Evolutionary conservation across 495 filamentous ascomycete genomes (phyloP).

Genomic region (Hypoxylon trugodes): DNA sequence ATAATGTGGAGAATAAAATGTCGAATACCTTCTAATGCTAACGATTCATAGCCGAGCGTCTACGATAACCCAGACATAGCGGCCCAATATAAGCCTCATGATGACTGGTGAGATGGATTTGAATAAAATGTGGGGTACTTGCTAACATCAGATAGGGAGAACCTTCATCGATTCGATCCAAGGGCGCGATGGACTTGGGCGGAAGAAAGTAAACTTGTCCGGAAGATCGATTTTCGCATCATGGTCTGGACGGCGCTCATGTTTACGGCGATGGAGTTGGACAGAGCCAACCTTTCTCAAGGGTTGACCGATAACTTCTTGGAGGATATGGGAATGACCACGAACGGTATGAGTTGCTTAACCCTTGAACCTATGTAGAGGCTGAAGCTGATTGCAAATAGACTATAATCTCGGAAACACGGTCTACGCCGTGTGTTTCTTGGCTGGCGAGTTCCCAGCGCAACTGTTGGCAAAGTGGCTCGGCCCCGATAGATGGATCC

Average conservation of each 20-base stretch:
- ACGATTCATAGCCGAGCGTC: constrained; percentile 48
- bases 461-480: constrained; percentile 79
- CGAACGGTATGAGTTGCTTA: constrained; percentile 42
- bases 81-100: constrained; percentile 48
- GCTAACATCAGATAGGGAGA: constrained; percentile 49
- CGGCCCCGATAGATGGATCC: constrained; percentile 88
- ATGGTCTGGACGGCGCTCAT: constrained; percentile 75
- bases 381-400: constrained; percentile 12
- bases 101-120: constrained; percentile 46
- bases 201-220: constrained; percentile 49
- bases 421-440: constrained; percentile 73
- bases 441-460: constrained; percentile 77
- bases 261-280: constrained; percentile 85
- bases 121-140: not conserved
- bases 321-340: constrained; percentile 45
- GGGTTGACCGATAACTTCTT: constrained; percentile 53
- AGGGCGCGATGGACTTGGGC: constrained; percentile 53
- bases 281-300: constrained; percentile 70
- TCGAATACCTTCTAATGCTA: not conserved
- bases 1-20: not conserved
- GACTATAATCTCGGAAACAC: constrained; percentile 82
- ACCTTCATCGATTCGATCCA: constrained; percentile 54
- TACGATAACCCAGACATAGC: constrained; percentile 53
- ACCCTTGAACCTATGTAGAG: not conserved
- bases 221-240: constrained; percentile 53